Evolutionary conservation across 129 eudicot genomes (phyloP).

Genomic region (Pseudognaphalium luteoalbum): DNA sequence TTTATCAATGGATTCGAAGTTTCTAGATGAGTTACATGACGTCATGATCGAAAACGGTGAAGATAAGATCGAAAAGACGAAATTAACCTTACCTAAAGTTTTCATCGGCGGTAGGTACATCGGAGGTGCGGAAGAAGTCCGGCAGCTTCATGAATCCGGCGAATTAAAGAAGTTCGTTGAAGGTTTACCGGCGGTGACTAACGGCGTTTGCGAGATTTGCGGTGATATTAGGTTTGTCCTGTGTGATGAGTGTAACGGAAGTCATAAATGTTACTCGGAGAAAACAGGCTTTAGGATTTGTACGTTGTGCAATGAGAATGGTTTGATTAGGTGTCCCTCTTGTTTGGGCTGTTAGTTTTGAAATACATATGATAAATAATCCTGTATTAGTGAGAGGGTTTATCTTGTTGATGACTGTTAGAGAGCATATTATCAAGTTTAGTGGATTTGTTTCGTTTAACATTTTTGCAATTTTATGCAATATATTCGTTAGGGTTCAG

Average conservation of each 20-base stretch:
- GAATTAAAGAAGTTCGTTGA: constrained; percentile 72
- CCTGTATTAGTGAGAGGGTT: constrained; percentile 26
- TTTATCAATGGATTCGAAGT: constrained; percentile 73
- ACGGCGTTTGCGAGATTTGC: constrained; percentile 65
- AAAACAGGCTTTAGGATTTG: constrained; percentile 76
- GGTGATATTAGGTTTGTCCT: constrained; percentile 79
- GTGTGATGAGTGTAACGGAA: constrained; percentile 84
- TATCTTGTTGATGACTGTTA: not conserved
- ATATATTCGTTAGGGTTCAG: constrained; percentile 6
- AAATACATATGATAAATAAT: not conserved
- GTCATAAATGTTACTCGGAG: constrained; percentile 77
- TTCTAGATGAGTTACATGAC: constrained; percentile 55
- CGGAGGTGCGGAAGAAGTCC: constrained; percentile 88
- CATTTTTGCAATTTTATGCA: constrained; percentile 14
- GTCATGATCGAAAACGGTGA: constrained; percentile 37
- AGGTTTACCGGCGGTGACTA: constrained; percentile 49
- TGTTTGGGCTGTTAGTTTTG: constrained; percentile 44
- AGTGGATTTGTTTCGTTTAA: not conserved
- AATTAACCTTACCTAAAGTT: constrained; percentile 66
- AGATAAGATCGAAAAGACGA: constrained; percentile 29
- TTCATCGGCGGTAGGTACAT: constrained; percentile 84
- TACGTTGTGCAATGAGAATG: constrained; percentile 83
- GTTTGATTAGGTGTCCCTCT: constrained; percentile 80
- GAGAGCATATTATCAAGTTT: not conserved
- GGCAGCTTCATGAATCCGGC: constrained; percentile 78